Evolutionary conservation across 768 basidiomycete genomes (phyloP), one percentile per base, ranked within the genome.

Genomic region (Tylopilus sp.): DNA sequence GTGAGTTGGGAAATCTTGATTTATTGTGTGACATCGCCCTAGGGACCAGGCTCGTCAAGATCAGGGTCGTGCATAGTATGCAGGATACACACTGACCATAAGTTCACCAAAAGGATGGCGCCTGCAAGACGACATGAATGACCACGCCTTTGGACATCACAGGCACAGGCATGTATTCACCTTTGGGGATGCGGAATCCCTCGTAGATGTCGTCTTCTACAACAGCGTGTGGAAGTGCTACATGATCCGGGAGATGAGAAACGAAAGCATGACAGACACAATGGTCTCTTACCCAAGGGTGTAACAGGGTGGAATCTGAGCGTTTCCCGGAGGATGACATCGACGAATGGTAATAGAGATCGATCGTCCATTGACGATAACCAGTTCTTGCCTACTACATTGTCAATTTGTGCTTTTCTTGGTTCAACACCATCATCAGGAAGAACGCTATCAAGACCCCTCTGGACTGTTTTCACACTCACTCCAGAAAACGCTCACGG

Each of bases 171-270:
- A 6, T 17, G 36, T 18, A 48, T n/a, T 42, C 10, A 59, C 59
- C 49, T 50, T 72, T 72, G 4, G 81, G 81, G 44, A 84, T 84
- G 12, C 75, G 62, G 48, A 77, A 77, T 17, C 74, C 71, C 22
- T 61, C 57, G 46, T 75, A 77, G 6, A 69, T 48, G 40, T 76
- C 75, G 26, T 76, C 73, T n/a, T 71, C 52, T 0, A 72, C 71
- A 3, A 60, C 22, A 6, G 52, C 43, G 50, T 68, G 70, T 1
- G 69, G 62, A 8, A 71, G 9, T 4, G 55, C 67, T 62, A 6
- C 0, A 8, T 20, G 33, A 18, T 21, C 11, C 17, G 26, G 1
- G 1, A 3, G 1, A 23, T 47, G 2, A 21, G 6, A 2, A 18
- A 20, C 17, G 3, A 2, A 7, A 22, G 7, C 30, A 7, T 9